Evolutionary conservation across 208 protist genomes (phyloP).

Genomic region (Naegleria lovaniensis): DNA sequence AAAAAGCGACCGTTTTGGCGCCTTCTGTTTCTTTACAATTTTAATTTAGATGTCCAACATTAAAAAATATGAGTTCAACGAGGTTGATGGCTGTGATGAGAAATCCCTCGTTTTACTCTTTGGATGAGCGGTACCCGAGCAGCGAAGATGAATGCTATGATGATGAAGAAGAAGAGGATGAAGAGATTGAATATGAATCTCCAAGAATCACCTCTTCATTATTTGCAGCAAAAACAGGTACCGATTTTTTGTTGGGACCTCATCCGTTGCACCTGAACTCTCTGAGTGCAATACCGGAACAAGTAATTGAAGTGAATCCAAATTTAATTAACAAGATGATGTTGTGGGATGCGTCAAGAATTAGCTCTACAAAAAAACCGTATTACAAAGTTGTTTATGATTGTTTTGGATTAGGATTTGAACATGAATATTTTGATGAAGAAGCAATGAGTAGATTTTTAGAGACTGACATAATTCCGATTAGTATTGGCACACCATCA

Average conservation of each 20-base stretch:
- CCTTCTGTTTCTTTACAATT: too few species aligned
- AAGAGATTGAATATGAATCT: neutral
- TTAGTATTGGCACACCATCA: neutral
- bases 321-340: neutral
- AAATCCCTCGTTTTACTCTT: neutral
- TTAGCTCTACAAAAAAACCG: neutral
- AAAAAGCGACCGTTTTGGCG: too few species aligned
- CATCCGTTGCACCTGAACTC: neutral
- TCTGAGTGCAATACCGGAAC: neutral
- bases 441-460: neutral
- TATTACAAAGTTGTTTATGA: conserved; percentile 5
- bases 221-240: neutral
- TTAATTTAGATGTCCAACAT: too few species aligned
- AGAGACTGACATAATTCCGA: neutral
- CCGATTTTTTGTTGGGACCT: neutral
- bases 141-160: neutral
- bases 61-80: too few species aligned
- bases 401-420: neutral
- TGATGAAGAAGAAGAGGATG: neutral
- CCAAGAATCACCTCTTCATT: neutral
- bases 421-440: neutral
- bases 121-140: neutral
- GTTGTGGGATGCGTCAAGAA: neutral
- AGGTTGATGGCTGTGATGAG: neutral
- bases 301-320: neutral